Conservation (phyloP, 2,329 filamentous ascomycete genomes). For the Ceratocystiopsis minuta region DNA sequence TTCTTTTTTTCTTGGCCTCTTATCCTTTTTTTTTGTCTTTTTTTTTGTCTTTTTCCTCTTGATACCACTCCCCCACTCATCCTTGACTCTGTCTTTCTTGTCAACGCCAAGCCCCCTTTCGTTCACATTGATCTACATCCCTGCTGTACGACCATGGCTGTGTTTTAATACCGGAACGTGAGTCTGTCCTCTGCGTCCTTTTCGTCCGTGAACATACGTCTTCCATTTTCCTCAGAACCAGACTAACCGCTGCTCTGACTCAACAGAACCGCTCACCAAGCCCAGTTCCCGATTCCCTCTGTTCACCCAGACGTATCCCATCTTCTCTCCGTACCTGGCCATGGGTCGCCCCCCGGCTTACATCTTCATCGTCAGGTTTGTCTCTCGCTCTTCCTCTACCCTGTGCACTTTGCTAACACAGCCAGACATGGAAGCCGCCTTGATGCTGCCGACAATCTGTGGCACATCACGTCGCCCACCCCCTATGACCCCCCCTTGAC, state of each 20-base stretch:
- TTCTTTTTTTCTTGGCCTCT: too few relatives aligned
- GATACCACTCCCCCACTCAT: background rate
- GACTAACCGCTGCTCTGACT: too few relatives aligned
- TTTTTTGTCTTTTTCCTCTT: background rate
- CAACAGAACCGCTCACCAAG: too few relatives aligned
- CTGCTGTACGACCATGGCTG: background rate
- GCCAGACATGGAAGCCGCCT: constrained; percentile 79
- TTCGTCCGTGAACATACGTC: background rate
- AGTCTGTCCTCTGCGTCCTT: background rate
- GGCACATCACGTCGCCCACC: constrained; percentile 82
- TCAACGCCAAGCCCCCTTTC: too few relatives aligned
- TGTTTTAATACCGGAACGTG: background rate
- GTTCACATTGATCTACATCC: background rate
- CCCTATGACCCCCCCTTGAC: constrained; percentile 93
- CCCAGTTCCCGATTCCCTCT: too few relatives aligned
- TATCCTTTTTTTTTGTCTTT: background rate
- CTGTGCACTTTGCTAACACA: background rate
- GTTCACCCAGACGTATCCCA: background rate
- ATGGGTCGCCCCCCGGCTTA: constrained; percentile 32
- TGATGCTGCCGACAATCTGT: constrained; percentile 85
- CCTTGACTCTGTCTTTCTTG: background rate
- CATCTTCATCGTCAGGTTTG: constrained; percentile 31
- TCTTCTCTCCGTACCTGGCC: background rate
- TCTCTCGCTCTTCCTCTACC: constrained; percentile 2
- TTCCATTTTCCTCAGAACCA: too few relatives aligned